These are phyloP conservation scores for Lactifluus echinatus DNA, from an alignment of 768 basidiomycete species.

Conservation along the genomic window DNA sequence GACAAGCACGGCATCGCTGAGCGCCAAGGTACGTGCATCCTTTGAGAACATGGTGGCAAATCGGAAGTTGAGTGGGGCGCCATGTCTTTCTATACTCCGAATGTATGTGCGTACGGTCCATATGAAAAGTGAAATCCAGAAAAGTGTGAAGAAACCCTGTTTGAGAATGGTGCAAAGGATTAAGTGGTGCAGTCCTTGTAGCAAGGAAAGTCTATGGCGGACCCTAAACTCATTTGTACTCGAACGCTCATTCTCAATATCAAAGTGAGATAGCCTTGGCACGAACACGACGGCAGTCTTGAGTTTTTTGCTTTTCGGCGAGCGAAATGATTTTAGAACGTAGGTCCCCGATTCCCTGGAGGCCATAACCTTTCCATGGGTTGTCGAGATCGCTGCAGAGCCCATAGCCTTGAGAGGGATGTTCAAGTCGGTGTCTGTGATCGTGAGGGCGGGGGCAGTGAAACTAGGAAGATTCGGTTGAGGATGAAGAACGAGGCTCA, in stretches of 20 bases:
- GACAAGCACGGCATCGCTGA: slow-evolving; percentile 80
- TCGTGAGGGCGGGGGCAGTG: background rate
- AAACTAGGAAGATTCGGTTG: background rate
- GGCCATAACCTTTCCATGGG: slow-evolving; percentile 30
- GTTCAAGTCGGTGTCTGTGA: background rate
- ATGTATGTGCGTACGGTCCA: slow-evolving; percentile 73
- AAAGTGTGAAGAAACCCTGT: slow-evolving; percentile 90
- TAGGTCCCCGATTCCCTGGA: slow-evolving; percentile 60
- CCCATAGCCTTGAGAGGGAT: slow-evolving; percentile 1
- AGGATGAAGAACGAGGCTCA: no score
- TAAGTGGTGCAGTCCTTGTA: no score
- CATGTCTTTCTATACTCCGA: slow-evolving; percentile 65
- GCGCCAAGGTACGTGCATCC: slow-evolving; percentile 72
- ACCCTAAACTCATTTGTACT: slow-evolving; percentile 82
- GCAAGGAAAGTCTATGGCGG: background rate
- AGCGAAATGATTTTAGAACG: slow-evolving; percentile 69
- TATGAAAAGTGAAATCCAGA: slow-evolving; percentile 87
- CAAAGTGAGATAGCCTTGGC: slow-evolving; percentile 79
- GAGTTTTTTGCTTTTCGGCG: slow-evolving; percentile 64
- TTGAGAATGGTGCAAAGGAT: background rate
- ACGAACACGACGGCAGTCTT: slow-evolving; percentile 80
- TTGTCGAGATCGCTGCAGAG: slow-evolving; percentile 2
- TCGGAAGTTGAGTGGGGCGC: slow-evolving; percentile 64
- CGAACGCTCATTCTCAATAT: slow-evolving; percentile 66
- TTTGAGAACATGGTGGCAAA: slow-evolving; percentile 86